Conservation (phyloP, 352 stramenopile genomes). For the Pythium brachiatum region DNA sequence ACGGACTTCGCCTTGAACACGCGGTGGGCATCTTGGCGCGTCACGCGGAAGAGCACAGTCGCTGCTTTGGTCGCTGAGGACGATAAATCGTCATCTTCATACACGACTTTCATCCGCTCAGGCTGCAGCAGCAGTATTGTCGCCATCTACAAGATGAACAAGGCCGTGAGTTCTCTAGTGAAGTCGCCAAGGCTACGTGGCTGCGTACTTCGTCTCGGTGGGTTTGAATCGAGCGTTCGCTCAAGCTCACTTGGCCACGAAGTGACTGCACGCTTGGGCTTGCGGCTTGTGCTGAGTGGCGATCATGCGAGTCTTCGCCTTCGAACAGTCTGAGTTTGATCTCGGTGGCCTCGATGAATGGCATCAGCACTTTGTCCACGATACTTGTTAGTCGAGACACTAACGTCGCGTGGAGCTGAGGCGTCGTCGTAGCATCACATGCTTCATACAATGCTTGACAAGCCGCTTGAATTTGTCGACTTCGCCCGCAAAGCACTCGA, state of each 20-base stretch:
- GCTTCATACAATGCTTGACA: neutral
- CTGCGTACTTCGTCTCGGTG: neutral
- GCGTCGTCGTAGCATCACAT: neutral
- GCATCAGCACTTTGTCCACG: neutral
- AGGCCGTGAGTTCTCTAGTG: neutral
- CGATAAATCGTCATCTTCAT: conserved; percentile 30
- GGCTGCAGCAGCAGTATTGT: conserved; percentile 26
- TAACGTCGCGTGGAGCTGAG: neutral
- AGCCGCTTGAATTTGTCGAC: neutral
- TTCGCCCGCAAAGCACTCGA: conserved; percentile 1
- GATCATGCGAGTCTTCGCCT: neutral
- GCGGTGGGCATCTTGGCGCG: conserved; percentile 41
- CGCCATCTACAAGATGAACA: conserved; percentile 24
- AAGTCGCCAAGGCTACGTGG: neutral
- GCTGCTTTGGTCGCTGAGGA: neutral
- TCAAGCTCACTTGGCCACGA: neutral
- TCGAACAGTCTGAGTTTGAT: neutral
- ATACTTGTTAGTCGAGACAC: neutral
- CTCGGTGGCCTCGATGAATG: neutral
- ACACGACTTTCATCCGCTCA: conserved; percentile 38
- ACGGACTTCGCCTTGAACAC: conserved; percentile 30
- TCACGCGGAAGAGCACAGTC: conserved; percentile 39
- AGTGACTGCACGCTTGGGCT: neutral
- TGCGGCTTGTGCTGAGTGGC: neutral
- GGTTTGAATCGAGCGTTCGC: neutral